Percentiles rank a stretch among this genome's conserved stretches.
Evolutionary conservation across 768 basidiomycete species (phyloP).

Genomic region (Leccinellum albellum): DNA sequence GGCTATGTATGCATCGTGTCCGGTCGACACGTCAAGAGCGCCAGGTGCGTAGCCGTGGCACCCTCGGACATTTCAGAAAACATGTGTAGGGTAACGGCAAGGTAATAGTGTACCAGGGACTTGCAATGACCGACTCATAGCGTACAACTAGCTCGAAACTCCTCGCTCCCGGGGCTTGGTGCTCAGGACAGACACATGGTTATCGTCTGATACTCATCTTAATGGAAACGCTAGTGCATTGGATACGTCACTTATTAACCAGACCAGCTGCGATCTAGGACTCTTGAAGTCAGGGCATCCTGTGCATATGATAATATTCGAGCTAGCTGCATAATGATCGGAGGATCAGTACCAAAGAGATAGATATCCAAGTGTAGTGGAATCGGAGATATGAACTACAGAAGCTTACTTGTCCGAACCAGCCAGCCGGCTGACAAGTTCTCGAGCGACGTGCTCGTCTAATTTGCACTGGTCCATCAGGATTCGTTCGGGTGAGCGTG

Average conservation of each 20-base stretch:
- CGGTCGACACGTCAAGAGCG: background rate
- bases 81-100: background rate
- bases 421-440: constrained; percentile 15
- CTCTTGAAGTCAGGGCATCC: background rate
- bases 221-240: background rate
- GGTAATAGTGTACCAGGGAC: background rate
- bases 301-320: background rate
- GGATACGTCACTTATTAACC: background rate
- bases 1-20: background rate
- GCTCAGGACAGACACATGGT: background rate
- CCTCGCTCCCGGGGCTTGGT: background rate
- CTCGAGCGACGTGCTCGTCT: constrained; percentile 18
- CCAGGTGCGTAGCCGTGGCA: background rate
- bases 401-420: background rate
- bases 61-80: background rate
- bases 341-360: background rate
- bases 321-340: background rate
- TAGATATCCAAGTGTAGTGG: background rate
- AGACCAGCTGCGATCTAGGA: no score
- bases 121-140: background rate
- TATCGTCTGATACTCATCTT: background rate
- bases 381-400: background rate
- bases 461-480: constrained; percentile 20
- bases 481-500: constrained; percentile 9
- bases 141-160: background rate